Evolutionary conservation across 2,329 filamentous ascomycete genomes (phyloP).

Genomic region (Ophiostoma quercus): DNA sequence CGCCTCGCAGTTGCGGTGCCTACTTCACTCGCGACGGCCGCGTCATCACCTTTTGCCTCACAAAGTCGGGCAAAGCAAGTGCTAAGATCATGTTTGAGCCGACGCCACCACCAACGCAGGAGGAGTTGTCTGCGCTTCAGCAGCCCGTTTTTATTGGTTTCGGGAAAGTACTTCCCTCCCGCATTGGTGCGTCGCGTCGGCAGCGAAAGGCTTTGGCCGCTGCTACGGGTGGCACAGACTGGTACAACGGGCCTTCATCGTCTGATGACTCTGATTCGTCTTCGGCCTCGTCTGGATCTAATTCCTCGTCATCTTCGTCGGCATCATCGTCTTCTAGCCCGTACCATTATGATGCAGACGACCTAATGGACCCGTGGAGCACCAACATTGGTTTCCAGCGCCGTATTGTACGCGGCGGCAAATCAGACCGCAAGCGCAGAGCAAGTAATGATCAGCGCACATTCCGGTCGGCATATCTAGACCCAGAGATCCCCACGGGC

Average conservation of each 20-base stretch:
- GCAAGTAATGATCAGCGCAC: slow-evolving; percentile 16
- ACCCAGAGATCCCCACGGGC: slow-evolving; percentile 23
- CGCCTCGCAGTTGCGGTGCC: slow-evolving; percentile 55
- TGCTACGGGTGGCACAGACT: slow-evolving; percentile 37
- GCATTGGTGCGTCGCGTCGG: slow-evolving; percentile 33
- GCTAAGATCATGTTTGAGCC: slow-evolving; percentile 44
- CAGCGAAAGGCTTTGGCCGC: slow-evolving; percentile 45
- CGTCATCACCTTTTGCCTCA: slow-evolving; percentile 63
- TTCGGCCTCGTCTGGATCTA: slow-evolving; percentile 10
- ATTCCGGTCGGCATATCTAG: slow-evolving; percentile 23
- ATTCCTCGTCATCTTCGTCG: slow-evolving; percentile 10
- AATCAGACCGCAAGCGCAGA: slow-evolving; percentile 32
- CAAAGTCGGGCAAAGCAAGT: slow-evolving; percentile 57
- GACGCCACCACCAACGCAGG: slow-evolving; percentile 35
- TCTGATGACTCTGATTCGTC: slow-evolving; percentile 40
- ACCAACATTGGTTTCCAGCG: slow-evolving; percentile 44
- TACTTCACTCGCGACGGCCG: slow-evolving; percentile 58
- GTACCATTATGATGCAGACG: slow-evolving; percentile 11
- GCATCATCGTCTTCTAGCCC: background rate
- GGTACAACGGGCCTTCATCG: slow-evolving; percentile 12
- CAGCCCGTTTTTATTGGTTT: slow-evolving; percentile 29
- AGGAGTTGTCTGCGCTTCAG: slow-evolving; percentile 25
- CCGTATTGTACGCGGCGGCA: slow-evolving; percentile 47
- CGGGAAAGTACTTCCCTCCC: slow-evolving; percentile 24
- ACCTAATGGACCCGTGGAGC: slow-evolving; percentile 26